Evolutionary conservation across 2,329 filamentous ascomycete genomes (phyloP).

Genomic region (Diaporthe amygdali): DNA sequence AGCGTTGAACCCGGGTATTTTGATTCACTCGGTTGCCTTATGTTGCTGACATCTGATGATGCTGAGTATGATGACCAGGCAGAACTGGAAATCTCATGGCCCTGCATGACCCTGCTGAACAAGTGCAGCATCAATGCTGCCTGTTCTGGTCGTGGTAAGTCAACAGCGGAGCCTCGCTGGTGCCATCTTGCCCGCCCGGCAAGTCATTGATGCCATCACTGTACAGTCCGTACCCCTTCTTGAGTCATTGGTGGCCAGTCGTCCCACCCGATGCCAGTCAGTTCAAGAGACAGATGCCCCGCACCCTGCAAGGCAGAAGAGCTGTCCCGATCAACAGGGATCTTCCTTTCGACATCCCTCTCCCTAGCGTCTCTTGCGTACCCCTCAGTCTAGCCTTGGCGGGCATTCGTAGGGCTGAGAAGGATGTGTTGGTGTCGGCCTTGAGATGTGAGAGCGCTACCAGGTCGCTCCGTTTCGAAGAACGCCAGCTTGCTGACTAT

Average conservation of each 20-base stretch:
- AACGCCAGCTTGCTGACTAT: slow-evolving; percentile 8
- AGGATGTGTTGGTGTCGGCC: not conserved
- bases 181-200: not conserved
- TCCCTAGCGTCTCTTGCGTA: not conserved
- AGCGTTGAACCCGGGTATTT: too few species aligned
- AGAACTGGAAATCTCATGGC: not conserved
- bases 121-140: not conserved
- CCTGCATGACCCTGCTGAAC: not conserved
- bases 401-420: slow-evolving; percentile 10
- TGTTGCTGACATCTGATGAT: not conserved
- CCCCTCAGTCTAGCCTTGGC: slow-evolving; percentile 7
- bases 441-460: not conserved
- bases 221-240: not conserved
- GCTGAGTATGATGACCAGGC: not conserved
- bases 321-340: not conserved
- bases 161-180: not conserved
- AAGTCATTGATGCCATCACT: not conserved
- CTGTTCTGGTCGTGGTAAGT: not conserved
- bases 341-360: not conserved
- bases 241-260: not conserved
- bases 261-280: not conserved
- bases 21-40: too few species aligned
- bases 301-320: slow-evolving; percentile 7
- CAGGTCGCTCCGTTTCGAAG: slow-evolving; percentile 10
- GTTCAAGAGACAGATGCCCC: not conserved